phyloP scores from a whole-genome alignment of 345 rosid species.

The Citrus trifoliata region DNA sequence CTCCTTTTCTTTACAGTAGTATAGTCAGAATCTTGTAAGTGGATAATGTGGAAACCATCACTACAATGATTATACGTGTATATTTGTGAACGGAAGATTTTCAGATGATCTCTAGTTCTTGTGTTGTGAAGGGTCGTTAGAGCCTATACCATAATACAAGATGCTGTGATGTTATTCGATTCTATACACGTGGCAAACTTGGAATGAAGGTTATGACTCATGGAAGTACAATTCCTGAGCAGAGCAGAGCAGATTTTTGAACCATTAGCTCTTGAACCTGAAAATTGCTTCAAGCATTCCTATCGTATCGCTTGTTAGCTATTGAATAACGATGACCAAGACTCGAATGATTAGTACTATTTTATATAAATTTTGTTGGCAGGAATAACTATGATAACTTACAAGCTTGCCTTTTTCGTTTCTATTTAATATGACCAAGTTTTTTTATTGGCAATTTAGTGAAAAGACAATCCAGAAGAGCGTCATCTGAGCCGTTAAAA shows the following conservation, averaged over 20 bases:
- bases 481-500: background rate
- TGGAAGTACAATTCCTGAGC: background rate
- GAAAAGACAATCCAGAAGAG: background rate
- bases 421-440: no score
- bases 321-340: background rate
- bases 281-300: background rate
- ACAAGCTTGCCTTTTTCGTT: no score
- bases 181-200: background rate
- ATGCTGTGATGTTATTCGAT: background rate
- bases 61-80: background rate
- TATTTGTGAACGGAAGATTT: background rate
- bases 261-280: background rate
- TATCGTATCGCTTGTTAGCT: background rate
- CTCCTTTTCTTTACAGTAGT: background rate
- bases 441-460: no score
- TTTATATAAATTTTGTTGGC: background rate
- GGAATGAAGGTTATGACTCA: background rate
- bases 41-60: conserved; percentile 2
- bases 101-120: background rate
- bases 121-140: background rate
- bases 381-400: background rate
- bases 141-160: background rate
- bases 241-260: background rate
- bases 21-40: background rate
- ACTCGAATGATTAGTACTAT: background rate